Evolutionary conservation across 2,329 filamentous ascomycete species (phyloP), one percentile per base, ranked within the genome.

Genomic region (Paracorniculantispora psalliotae): DNA sequence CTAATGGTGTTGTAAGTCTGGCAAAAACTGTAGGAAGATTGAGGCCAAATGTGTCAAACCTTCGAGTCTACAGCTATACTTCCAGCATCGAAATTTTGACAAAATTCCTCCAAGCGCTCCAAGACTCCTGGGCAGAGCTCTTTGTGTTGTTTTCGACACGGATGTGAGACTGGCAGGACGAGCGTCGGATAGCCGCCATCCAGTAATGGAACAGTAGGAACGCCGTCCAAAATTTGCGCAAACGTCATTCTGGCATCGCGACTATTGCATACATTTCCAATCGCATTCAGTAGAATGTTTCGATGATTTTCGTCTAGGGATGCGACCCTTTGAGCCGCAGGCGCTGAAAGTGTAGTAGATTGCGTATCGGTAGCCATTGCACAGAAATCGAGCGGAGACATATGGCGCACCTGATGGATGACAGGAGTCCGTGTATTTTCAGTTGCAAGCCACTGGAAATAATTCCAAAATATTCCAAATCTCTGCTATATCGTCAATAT

Each of bases 201-300:
- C 0, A 54, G 57, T 0, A 62, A 55, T 3, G 56, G 35, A 1
- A n/a, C 17, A 1, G 63, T 13, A 0, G 66, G 67, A 2, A 69
- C 5, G 0, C 66, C 67, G 6, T 70, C 67, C 1, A 68, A 54
- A 0, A 68, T 64, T 25, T 70, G 64, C 4, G 63, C 64, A 43
- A 63, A 68, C 9, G 63, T 66, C 0, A 12, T 4, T 8, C 65
- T 61, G 9, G 64, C 62, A 15, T 65, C 19, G 0, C 61, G 44
- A 2, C 60, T 66, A 4, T 33, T 33, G 2, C 67, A 52, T 26
- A 66, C 8, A 0, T 61, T 63, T 3, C 8, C 50, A 9, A 41
- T 53, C 3, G 50, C 15, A 6, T 2, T 35, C 6, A 21, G 15
- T 17, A 53, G 28, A 28, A 19, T 21, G 2, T 53, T 23, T 39